These are phyloP conservation scores for Chondrus crispus DNA, from an alignment of 23 red algal genomes.

Conservation along the genomic window DNA sequence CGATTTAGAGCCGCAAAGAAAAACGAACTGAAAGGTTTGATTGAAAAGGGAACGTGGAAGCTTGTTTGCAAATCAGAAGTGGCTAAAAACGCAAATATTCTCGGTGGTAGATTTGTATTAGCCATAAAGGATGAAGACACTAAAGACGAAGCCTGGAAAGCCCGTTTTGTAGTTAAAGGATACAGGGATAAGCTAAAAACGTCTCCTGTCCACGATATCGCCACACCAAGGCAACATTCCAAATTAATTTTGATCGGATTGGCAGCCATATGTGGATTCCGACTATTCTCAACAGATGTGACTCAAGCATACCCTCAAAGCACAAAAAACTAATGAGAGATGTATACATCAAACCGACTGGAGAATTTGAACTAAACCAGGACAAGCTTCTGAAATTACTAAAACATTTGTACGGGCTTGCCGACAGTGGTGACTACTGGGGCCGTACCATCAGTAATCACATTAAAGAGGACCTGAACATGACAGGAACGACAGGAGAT, in stretches of 20 bases:
- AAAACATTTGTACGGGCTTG: not conserved
- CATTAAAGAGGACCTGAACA: not conserved
- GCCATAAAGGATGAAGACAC: slow-evolving; percentile 1
- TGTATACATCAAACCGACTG: not conserved
- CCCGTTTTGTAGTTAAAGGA: not conserved
- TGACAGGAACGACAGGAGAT: not conserved
- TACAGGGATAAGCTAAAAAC: not conserved
- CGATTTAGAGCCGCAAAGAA: not conserved
- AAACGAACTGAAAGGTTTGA: not conserved
- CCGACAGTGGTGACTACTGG: not conserved
- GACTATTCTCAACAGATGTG: not conserved
- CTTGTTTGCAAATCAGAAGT: not conserved
- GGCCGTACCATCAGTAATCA: not conserved
- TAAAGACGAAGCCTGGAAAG: not conserved
- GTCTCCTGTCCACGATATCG: not conserved
- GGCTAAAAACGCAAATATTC: not conserved
- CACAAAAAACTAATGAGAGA: not conserved
- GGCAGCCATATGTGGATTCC: not conserved
- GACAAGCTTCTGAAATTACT: not conserved
- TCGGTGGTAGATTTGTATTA: not conserved
- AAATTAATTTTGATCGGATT: not conserved
- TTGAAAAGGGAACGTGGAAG: not conserved
- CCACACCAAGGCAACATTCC: not conserved
- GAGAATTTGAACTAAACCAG: not conserved
- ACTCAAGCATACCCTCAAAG: not conserved